A percentile compares a stretch with the other conserved stretches of the same genome.
Evolutionary conservation across 164 flowering plant species (phyloP).

Genomic region (Magnolia kwangsiensis): DNA sequence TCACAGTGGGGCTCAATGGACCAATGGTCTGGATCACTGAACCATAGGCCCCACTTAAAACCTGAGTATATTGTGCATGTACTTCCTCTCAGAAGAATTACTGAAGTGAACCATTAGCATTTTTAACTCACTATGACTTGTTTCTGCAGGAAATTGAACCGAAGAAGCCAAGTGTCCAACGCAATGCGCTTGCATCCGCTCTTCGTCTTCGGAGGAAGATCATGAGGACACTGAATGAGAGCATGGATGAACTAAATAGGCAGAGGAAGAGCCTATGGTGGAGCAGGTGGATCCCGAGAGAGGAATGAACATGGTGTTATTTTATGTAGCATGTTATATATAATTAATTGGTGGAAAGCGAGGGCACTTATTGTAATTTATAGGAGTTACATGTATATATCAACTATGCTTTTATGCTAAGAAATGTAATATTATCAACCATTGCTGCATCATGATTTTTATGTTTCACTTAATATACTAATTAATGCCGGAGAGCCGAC

Average conservation of each 20-base stretch:
- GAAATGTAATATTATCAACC: not conserved
- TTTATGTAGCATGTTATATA: not conserved
- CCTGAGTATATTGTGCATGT: not conserved
- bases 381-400: conserved; percentile 3
- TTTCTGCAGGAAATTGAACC: conserved; percentile 67
- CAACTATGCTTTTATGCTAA: not conserved
- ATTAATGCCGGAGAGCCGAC: too few relatives aligned
- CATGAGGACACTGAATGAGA: conserved; percentile 62
- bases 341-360: not conserved
- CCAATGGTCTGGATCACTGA: not conserved
- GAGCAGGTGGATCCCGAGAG: conserved; percentile 96
- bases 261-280: conserved; percentile 92
- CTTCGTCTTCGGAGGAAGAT: conserved; percentile 77
- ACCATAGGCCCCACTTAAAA: not conserved
- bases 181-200: conserved; percentile 80
- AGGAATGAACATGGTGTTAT: conserved; percentile 42
- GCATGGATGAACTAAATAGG: conserved; percentile 68
- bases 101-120: not conserved
- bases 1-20: not conserved
- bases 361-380: conserved; percentile 1
- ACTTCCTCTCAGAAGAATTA: too few relatives aligned
- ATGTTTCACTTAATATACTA: too few relatives aligned
- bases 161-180: conserved; percentile 56
- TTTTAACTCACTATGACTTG: not conserved
- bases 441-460: too few relatives aligned